Conservation (phyloP, 805 yeast species). For the Saturnispora zaruensis region DNA sequence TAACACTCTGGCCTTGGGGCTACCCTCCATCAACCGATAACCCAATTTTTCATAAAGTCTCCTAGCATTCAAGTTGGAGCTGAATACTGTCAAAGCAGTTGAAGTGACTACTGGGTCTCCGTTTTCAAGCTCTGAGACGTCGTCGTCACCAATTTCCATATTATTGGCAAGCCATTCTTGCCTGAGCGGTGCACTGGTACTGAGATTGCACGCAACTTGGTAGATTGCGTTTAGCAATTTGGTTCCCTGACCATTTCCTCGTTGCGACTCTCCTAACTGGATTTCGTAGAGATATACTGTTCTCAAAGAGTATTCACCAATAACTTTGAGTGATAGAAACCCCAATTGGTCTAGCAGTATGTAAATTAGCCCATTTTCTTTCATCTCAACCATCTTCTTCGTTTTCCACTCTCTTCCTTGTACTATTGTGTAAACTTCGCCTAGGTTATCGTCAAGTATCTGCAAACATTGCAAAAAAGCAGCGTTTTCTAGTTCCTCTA, state of each 20-base stretch:
- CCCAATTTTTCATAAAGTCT: conserved; percentile 7
- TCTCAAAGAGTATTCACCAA: conserved; percentile 31
- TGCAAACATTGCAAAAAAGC: conserved; percentile 14
- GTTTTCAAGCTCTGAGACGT: conserved; percentile 1
- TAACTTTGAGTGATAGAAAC: conserved; percentile 40
- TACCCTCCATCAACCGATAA: conserved; percentile 1
- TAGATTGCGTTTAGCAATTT: conserved; percentile 32
- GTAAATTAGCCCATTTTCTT: conserved; percentile 39
- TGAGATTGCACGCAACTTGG: conserved; percentile 19
- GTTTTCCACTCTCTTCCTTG: conserved; percentile 35
- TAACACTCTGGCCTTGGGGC: conserved; percentile 7
- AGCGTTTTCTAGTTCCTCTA: not conserved
- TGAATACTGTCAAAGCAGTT: conserved; percentile 12
- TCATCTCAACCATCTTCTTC: conserved; percentile 38
- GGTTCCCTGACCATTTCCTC: conserved; percentile 33
- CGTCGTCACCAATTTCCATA: conserved; percentile 2
- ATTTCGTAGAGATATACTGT: conserved; percentile 51
- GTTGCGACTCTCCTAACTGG: conserved; percentile 34
- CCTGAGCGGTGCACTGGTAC: conserved; percentile 1
- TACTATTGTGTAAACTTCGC: conserved; percentile 17
- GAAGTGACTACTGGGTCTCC: conserved; percentile 3
- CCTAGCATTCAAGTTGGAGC: conserved; percentile 8
- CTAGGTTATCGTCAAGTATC: conserved; percentile 23
- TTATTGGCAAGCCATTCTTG: conserved; percentile 7
- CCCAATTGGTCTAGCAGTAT: conserved; percentile 32